Evolutionary conservation across 345 rosid species (phyloP), one percentile per base, ranked within the genome.

Genomic region (Populus tremula): DNA sequence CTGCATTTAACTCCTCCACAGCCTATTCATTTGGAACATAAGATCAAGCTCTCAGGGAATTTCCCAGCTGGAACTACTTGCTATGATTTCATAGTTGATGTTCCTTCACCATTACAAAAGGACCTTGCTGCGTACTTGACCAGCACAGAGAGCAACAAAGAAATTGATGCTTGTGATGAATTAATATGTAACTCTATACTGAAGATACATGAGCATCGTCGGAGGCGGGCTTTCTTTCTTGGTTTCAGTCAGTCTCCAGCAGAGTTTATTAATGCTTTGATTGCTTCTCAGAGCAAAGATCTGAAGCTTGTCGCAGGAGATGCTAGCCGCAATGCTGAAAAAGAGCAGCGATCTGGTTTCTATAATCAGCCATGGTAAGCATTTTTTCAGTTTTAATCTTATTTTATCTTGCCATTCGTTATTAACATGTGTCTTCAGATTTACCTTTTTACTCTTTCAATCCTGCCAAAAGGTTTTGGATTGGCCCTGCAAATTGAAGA

Each of bases 241-340:
- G 87, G 87, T 68, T 86, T 88, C 75, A 88, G 92, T 76, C 89
- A 84, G 80, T 89, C 91, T 74, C 92, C 91, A 5, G 91, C 80
- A 63, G 91, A 86, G 73, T 86, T 89, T 78, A 82, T 87, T 76
- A 84, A 85, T 79, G 59, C 85, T 38, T 78, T 89, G 70, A 82
- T 84, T 76, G 82, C 89, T 76, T 88, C 91, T 35, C 92, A 89
- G 79, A 80, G 86, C 80, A 88, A 85, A 77, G 92, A 89, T 85
- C 84, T 89, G 74, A 86, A 86, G 84, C 82, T 88, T 59, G 69
- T 84, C 53, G 85, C 86, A 54, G 92, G 88, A 49, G 91, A 89
- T 67, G 83, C 87, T 14, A 82, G 79, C 70, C 72, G 70, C 64
- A 79, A 45, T 69, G 72, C 82, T 35, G 88, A 87, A 75, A 85